Conservation (phyloP, 2,329 filamentous ascomycete species). For the Fusarium cyanostomum region DNA sequence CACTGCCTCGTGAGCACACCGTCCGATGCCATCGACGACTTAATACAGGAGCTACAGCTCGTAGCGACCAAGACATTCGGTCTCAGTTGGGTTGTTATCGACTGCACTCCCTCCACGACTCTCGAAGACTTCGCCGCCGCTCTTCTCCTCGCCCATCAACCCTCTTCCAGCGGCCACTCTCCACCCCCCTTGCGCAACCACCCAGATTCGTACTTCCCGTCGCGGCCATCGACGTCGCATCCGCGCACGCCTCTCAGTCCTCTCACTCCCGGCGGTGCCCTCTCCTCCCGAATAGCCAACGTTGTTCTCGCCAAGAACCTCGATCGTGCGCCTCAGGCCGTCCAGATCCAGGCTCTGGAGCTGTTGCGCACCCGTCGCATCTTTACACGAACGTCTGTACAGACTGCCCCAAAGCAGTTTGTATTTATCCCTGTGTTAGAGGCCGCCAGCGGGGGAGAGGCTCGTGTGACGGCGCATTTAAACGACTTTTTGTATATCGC, state of each 20-base stretch:
- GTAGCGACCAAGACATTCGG: slow-evolving; percentile 78
- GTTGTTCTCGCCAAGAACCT: slow-evolving; percentile 85
- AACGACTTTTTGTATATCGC: slow-evolving; percentile 91
- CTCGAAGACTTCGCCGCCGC: slow-evolving; percentile 82
- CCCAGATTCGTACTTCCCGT: slow-evolving; percentile 46
- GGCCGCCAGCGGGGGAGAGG: slow-evolving; percentile 56
- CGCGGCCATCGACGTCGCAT: slow-evolving; percentile 36
- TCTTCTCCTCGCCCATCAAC: slow-evolving; percentile 62
- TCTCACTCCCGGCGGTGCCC: slow-evolving; percentile 39
- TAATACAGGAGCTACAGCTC: slow-evolving; percentile 78
- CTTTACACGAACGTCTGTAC: slow-evolving; percentile 77
- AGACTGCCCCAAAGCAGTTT: slow-evolving; percentile 80
- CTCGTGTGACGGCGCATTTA: slow-evolving; percentile 65
- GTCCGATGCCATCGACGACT: slow-evolving; percentile 66
- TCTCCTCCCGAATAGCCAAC: slow-evolving; percentile 71
- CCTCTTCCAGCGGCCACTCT: slow-evolving; percentile 39
- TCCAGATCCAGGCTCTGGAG: slow-evolving; percentile 84
- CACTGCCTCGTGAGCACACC: slow-evolving; percentile 89
- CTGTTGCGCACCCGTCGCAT: slow-evolving; percentile 83
- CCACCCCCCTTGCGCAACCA: slow-evolving; percentile 40
- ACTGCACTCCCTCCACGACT: slow-evolving; percentile 77
- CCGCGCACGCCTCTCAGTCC: slow-evolving; percentile 43
- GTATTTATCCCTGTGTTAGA: slow-evolving; percentile 79
- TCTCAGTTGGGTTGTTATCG: slow-evolving; percentile 73
- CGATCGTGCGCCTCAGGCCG: slow-evolving; percentile 73